Evolutionary conservation across 2,329 filamentous ascomycete species (phyloP), one percentile per base, ranked within the genome.

Genomic region (Penicillium sp.): DNA sequence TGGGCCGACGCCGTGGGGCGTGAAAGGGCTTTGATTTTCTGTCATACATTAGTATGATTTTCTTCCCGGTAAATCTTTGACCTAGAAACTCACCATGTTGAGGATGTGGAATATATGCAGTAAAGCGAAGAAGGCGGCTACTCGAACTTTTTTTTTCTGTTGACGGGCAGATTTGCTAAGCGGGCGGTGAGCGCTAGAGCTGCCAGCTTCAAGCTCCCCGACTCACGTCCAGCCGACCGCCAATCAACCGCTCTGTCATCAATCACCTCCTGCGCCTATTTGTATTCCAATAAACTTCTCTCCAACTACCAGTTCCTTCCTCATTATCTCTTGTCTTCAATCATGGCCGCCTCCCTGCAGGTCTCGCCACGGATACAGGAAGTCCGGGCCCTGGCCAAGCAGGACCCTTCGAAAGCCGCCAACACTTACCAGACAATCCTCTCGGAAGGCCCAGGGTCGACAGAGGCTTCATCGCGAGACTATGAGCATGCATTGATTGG

Each of bases 401-500:
- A 88, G 65, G 87, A 96, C 73, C 90, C 93, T 66, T 81, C 85
- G 71, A 91, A 95, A 83, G 92, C 94, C 64, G 92, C 96, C 81
- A 82, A 85, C 70, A 87, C 91, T 75, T 98, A 94, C 84, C 92
- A 94, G 79, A 89, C 95, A 57, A 90, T 98, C 74, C 86, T 97
- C 66, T 88, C 92, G 54, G 89, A 91, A 78, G 87, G 91, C 39
- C 92, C 93, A 22, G 90, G 91, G 54, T 87, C 89, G 60, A 95
- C 87, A 60, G 95, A 99, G 77, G 86, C 89, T 39, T 91, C 93
- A 60, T 87, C 94, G 66, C 89, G 90, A 77, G 92, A 96, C 77
- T 99, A 97, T 71, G 95, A 99, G 82, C 84, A 85, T 67, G 92
- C 95, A 27, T 79, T 99, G 75, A 85, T 97, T 72, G 91, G 89